A percentile compares a stretch with the other conserved stretches of the same genome.
Evolutionary conservation across 768 basidiomycete species (phyloP).

Genomic region (Trichaptum fuscoviolaceum): DNA sequence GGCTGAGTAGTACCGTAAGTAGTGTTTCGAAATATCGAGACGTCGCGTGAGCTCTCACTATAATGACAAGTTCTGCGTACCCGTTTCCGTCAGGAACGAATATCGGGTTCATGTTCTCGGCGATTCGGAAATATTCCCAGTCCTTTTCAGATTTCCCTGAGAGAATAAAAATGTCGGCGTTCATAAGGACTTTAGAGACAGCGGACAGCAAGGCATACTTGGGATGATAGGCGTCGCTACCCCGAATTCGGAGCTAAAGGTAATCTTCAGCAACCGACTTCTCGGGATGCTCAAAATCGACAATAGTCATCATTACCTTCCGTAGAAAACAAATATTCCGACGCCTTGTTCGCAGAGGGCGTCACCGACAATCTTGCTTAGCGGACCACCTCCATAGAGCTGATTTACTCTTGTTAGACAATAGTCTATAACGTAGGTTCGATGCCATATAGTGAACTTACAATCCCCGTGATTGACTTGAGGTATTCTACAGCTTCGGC

Average conservation of each 20-base stretch:
- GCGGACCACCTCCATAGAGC: slow-evolving; percentile 25
- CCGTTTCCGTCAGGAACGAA: slow-evolving; percentile 23
- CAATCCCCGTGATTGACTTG: slow-evolving; percentile 16
- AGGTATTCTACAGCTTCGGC: slow-evolving; percentile 16
- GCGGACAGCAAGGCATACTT: not conserved
- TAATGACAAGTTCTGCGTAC: slow-evolving; percentile 31
- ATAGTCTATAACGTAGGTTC: not conserved
- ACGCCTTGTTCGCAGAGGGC: slow-evolving; percentile 19
- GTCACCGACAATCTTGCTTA: slow-evolving; percentile 21
- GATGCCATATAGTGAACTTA: slow-evolving; percentile 10
- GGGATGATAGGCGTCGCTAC: not conserved
- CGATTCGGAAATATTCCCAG: slow-evolving; percentile 33
- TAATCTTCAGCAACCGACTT: not conserved
- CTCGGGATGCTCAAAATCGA: not conserved
- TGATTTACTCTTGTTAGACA: slow-evolving; percentile 7
- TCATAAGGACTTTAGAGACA: not conserved
- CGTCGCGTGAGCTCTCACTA: slow-evolving; percentile 23
- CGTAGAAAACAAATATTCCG: slow-evolving; percentile 11
- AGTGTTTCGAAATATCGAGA: not conserved
- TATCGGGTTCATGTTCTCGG: slow-evolving; percentile 17
- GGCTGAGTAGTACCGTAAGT: not conserved
- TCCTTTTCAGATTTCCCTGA: not conserved
- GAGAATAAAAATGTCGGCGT: not conserved
- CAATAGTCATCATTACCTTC: slow-evolving; percentile 3
- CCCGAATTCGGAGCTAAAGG: not conserved